phyloP scores from a whole-genome alignment of 129 eudicot genomes.

The Helianthus annuus region DNA sequence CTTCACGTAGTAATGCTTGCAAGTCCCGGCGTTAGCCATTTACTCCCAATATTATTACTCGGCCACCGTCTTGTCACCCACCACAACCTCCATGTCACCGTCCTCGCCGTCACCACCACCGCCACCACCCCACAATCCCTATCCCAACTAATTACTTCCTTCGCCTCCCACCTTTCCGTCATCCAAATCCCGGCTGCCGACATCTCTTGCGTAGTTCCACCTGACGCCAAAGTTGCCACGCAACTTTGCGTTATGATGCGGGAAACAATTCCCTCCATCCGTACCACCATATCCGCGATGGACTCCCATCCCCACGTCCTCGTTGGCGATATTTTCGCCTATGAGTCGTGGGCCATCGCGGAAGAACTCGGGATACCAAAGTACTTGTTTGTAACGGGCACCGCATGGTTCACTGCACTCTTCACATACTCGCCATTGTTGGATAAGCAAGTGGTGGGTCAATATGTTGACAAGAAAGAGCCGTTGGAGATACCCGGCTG shows the following conservation, averaged over 20 bases:
- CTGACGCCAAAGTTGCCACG: neutral
- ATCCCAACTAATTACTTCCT: constrained; percentile 18
- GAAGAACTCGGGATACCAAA: constrained; percentile 50
- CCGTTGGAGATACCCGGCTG: too few relatives aligned
- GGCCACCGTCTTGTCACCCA: constrained; percentile 10
- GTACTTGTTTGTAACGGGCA: too few relatives aligned
- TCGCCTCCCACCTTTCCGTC: constrained; percentile 6
- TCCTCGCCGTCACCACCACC: constrained; percentile 27
- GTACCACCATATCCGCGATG: too few relatives aligned
- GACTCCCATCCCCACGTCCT: constrained; percentile 13
- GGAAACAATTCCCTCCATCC: too few relatives aligned
- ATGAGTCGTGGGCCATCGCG: constrained; percentile 42
- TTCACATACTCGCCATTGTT: too few relatives aligned
- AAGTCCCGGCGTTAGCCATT: constrained; percentile 58
- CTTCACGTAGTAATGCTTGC: constrained; percentile 44
- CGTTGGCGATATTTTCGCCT: constrained; percentile 42
- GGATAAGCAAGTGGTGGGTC: too few relatives aligned
- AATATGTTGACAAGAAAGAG: too few relatives aligned
- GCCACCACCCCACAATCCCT: neutral
- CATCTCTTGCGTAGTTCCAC: constrained; percentile 35
- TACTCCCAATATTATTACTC: neutral
- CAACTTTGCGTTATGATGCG: too few relatives aligned
- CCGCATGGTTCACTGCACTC: too few relatives aligned
- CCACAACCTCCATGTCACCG: neutral
- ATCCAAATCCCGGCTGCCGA: constrained; percentile 49